phyloP scores from a whole-genome alignment of 106 monocot species.

The Acorus calamus region DNA sequence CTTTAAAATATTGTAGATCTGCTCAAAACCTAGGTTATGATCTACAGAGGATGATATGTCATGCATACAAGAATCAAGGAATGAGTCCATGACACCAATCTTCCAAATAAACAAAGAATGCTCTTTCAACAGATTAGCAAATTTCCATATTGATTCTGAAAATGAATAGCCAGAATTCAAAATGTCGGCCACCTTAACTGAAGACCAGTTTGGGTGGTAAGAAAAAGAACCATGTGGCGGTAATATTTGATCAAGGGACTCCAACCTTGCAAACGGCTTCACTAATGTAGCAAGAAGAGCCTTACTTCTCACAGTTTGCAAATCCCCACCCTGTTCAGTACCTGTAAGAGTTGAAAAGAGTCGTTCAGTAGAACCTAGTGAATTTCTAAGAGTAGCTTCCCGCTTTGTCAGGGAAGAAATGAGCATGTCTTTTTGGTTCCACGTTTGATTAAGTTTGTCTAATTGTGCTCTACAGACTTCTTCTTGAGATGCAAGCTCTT shows the following conservation, averaged over 20 bases:
- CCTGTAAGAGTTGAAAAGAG: constrained; percentile 54
- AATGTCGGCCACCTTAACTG: constrained; percentile 16
- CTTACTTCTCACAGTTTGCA: constrained; percentile 34
- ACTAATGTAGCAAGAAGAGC: constrained; percentile 50
- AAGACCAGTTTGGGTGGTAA: constrained; percentile 22
- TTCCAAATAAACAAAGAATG: constrained; percentile 94
- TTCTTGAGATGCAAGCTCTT: constrained; percentile 87
- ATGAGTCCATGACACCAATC: constrained; percentile 57
- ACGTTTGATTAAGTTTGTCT: constrained; percentile 68
- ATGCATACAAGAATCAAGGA: constrained; percentile 73
- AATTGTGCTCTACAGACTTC: constrained; percentile 82
- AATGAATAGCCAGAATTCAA: constrained; percentile 29
- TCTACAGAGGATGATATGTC: constrained; percentile 74
- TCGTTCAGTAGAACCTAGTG: constrained; percentile 49
- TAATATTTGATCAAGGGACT: constrained; percentile 55
- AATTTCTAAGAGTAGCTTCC: constrained; percentile 50
- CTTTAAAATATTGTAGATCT: constrained; percentile 46
- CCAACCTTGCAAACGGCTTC: constrained; percentile 62
- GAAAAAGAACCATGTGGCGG: constrained; percentile 23
- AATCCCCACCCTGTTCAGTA: constrained; percentile 27
- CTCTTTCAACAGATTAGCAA: constrained; percentile 33
- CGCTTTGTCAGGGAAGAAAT: constrained; percentile 53
- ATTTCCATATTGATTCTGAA: constrained; percentile 52
- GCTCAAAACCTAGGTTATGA: constrained; percentile 63
- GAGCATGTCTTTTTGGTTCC: constrained; percentile 69